Evolutionary conservation across 2,329 filamentous ascomycete species (phyloP), one percentile per base, ranked within the genome.

Genomic region (Polytolypa hystricis): DNA sequence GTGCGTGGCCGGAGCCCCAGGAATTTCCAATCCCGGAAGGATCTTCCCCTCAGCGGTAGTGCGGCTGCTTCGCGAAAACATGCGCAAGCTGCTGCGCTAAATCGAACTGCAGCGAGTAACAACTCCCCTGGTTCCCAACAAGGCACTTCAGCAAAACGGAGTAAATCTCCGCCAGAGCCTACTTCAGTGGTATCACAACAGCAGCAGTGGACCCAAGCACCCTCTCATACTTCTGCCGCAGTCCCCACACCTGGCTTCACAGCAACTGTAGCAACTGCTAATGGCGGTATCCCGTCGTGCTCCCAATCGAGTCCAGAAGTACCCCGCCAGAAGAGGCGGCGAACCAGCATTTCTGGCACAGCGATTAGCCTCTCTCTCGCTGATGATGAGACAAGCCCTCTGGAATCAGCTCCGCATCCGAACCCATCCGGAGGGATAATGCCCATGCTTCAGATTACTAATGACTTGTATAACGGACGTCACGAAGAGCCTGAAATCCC

Each of bases 21-120:
- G 25, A 96, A 96, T 60, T 96, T 96, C 58, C 86, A 93, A 58
- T 82, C 86, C 7, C 74, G 89, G 35, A 95, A 94, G 58, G 89
- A 96, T 57, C 81, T 94, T 42, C 86, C 89, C 2, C 71, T 96
- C 31, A 73, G 85, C 37, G 84, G 83, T 11, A 84, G 81, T 46
- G 80, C 80, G 15, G 79, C 79, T 17, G 83, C 83, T 18, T 72
- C 81, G n/a, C 77, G 85, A 27, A 87, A 91, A 55, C 78, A 77
- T 23, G 63, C 79, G 31, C 58, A 61, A 41, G 54, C 53, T 2
- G 38, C 42, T 11, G 39, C 45, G 3, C 40, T 41, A 26, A 52
- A 54, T 29, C 47, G 54, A 8, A 49, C 53, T 4, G 46, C 46
- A 21, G 46, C 50, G 12, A 48, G 57, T 23, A 55, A 53, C 38